Conservation (phyloP, 2,329 filamentous ascomycete species). For the Penicillium paneum region DNA sequence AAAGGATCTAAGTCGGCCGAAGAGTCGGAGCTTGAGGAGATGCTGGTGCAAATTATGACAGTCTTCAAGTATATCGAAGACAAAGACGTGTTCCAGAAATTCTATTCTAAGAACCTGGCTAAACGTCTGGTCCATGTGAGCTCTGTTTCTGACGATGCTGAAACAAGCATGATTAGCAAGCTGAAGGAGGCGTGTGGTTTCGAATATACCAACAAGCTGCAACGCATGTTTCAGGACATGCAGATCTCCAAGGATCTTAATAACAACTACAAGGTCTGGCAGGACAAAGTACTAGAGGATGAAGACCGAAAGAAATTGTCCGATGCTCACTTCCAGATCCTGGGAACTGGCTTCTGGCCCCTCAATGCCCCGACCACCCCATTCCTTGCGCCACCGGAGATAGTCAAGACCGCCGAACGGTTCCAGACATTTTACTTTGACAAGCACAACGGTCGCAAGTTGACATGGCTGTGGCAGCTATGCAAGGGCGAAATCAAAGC, state of each 20-base stretch:
- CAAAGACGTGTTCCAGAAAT: conserved; percentile 99
- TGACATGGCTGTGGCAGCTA: conserved; percentile 97
- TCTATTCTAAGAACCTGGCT: conserved; percentile 95
- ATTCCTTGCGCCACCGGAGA: conserved; percentile 81
- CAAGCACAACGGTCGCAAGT: conserved; percentile 93
- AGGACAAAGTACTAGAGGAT: conserved; percentile 63
- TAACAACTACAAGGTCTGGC: conserved; percentile 76
- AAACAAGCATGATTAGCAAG: conserved; percentile 99
- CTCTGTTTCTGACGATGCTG: conserved; percentile 93
- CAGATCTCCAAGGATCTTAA: conserved; percentile 98
- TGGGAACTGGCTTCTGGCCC: conserved; percentile 97
- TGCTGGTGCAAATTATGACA: conserved; percentile 92
- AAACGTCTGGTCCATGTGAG: conserved; percentile 92
- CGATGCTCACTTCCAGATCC: conserved; percentile 86
- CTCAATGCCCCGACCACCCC: conserved; percentile 80
- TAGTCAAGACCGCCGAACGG: conserved; percentile 81
- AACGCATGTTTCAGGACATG: conserved; percentile 99
- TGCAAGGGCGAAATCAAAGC: conserved; percentile 97
- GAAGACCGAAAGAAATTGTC: conserved; percentile 65
- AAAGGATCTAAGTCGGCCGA: conserved; percentile 88
- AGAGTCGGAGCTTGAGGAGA: conserved; percentile 87
- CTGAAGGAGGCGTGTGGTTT: conserved; percentile 98
- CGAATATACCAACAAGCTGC: conserved; percentile 98
- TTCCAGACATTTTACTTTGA: conserved; percentile 91
- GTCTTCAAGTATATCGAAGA: conserved; percentile 99